Evolutionary conservation across 768 basidiomycete species (phyloP), one percentile per base, ranked within the genome.

Genomic region (Roridomyces roridus): DNA sequence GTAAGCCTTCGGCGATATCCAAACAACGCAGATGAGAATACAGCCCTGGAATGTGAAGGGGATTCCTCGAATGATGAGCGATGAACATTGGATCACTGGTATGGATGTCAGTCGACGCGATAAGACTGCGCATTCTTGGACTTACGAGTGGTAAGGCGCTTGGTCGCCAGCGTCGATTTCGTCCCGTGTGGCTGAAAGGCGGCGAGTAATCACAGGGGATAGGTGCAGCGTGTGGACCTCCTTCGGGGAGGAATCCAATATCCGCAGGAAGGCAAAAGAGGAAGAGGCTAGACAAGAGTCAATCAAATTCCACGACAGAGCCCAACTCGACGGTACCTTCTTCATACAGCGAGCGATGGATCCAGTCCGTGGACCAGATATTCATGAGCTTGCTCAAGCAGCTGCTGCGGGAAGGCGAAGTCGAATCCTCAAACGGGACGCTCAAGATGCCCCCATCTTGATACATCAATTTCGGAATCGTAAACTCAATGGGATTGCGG

Each of bases 281-380:
- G 83, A 85, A 70, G 75, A 73, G 51, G 61, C 68, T 74, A 31
- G 41, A 31, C 29, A 18, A 58, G 56, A 11, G 39, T 49, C 7
- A 62, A 41, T 47, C 24, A 40, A 17, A 28, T 14, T 7, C 20
- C 23, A 24, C 34, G 21, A 47, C 37, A 48, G 21, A 5, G 20
- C 31, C 25, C 18, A 47, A 10, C 15, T 52, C 25, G n/a, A 11
- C 63, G 82, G 60, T 66, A 90, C 91, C 79, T 69, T 84, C 76
- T n/a, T 87, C 79, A 41, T 82, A 76, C 18, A 93, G 67, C 5
- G 93, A 94, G 31, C 72, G 76, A 55, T 88, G 77, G 37, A 98
- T 87, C 83, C 89, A 85, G 62, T 93, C 91, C 0, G 88, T 81
- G 1, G 86, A 81, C 96, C 97, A 99, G 52, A 99, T 96, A 70